Evolutionary conservation across 257 asterid species (phyloP).

Genomic region (Hygrophila difformis): DNA sequence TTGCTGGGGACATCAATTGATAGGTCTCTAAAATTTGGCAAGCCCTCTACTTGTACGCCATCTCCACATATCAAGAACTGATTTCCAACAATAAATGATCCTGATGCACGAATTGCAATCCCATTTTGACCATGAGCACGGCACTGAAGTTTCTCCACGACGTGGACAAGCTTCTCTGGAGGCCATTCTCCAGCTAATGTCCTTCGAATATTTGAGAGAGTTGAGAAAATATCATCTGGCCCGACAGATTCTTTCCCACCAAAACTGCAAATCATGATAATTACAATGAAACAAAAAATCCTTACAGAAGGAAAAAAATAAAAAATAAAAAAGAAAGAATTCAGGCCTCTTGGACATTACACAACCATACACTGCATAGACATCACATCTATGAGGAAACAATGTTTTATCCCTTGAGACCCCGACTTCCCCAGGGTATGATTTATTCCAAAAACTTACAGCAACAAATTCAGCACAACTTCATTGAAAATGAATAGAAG

Average conservation of each 20-base stretch:
- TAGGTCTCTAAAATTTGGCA: constrained; percentile 70
- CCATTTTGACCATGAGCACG: constrained; percentile 63
- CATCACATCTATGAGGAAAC: no score
- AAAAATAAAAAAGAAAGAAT: no score
- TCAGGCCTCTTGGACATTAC: no score
- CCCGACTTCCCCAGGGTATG: no score
- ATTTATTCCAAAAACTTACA: no score
- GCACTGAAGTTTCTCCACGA: constrained; percentile 93
- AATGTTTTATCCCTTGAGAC: no score
- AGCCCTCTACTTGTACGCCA: constrained; percentile 84
- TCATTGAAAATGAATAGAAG: no score
- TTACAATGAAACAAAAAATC: constrained; percentile 19
- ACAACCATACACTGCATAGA: no score
- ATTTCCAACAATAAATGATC: constrained; percentile 80
- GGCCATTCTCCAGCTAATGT: constrained; percentile 94
- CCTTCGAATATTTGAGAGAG: constrained; percentile 55
- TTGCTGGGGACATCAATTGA: constrained; percentile 65
- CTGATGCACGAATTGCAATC: constrained; percentile 76
- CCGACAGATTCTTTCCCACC: constrained; percentile 66
- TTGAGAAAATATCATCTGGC: constrained; percentile 40
- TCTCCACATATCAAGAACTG: constrained; percentile 97
- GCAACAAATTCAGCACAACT: no score
- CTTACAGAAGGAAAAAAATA: no score
- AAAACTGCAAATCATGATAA: constrained; percentile 41
- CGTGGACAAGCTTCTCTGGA: constrained; percentile 89